phyloP scores from a whole-genome alignment of 164 flowering plant genomes.

The Kalanchoe fedtschenkoi region DNA sequence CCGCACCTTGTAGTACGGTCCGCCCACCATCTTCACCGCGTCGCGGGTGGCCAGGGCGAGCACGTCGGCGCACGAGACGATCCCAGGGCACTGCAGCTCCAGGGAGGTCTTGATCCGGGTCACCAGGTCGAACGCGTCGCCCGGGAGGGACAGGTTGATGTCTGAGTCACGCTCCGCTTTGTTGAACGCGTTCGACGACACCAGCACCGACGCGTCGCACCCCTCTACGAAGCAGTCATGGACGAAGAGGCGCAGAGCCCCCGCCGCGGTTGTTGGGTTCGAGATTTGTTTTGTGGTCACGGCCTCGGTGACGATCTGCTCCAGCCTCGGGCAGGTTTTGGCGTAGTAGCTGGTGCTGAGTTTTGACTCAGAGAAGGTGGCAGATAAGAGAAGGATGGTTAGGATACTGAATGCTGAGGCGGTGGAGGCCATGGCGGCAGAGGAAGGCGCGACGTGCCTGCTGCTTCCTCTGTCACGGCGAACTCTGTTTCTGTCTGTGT shows the following conservation, averaged over 20 bases:
- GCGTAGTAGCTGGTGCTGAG: conserved; percentile 24
- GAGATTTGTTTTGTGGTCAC: conserved; percentile 40
- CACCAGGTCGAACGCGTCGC: conserved; percentile 67
- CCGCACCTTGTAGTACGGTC: conserved; percentile 46
- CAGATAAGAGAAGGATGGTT: background rate
- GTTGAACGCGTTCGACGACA: conserved; percentile 44
- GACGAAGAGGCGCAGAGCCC: conserved; percentile 50
- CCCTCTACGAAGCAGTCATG: conserved; percentile 54
- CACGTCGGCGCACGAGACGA: conserved; percentile 78
- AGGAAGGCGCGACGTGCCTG: background rate
- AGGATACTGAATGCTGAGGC: background rate
- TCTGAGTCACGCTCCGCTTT: conserved; percentile 66
- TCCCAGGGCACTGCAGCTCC: conserved; percentile 62
- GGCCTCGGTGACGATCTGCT: conserved; percentile 29
- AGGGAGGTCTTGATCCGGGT: conserved; percentile 59
- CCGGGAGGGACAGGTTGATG: conserved; percentile 71
- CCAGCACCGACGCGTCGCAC: conserved; percentile 57
- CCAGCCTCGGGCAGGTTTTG: conserved; percentile 37
- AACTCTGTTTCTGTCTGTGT: background rate
- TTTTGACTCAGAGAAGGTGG: background rate
- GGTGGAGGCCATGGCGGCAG: background rate
- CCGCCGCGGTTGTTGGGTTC: conserved; percentile 54
- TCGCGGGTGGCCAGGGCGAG: conserved; percentile 39
- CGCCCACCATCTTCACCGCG: conserved; percentile 53
- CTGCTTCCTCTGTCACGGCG: background rate